Base-by-base conservation (phyloP, 345 rosid species). In the Turritis glabra region DNA sequence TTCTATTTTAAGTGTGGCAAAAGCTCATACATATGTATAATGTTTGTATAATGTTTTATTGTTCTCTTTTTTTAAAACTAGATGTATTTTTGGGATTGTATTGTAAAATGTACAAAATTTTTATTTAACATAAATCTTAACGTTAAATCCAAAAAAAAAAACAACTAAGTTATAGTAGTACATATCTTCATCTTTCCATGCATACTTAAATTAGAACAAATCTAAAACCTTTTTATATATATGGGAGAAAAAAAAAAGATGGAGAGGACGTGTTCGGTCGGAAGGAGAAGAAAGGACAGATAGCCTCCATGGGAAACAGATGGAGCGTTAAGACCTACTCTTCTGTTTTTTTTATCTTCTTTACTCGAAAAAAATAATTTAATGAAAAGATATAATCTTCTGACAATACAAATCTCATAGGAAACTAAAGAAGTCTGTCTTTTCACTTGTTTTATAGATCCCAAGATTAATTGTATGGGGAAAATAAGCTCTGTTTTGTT, bases 231-330 rank as follows among this genome's bases (percentile, higher is more conserved):
- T 71, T 38, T 38, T 9, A 62, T 25, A 38, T 26, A 30, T 3
- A 33, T 47, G 30, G 29, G 4, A 68, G 3, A 33, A 48, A n/a
- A 14, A 27, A 27, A 1, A 17, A 13, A 27, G 5, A 32, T 21
- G 43, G 57, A 47, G 70, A 53, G 46, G 79, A 79, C 65, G 75
- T 73, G 78, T 65, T 72, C 40, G 68, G 80, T 81, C 69, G 73
- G 80, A 51, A 64, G 77, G 71, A 77, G 62, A 58, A 57, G 80
- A 77, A 27, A 66, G 35, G 80, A 77, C 77, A 65, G 80, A 77
- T 77, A 51, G 77, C 63, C 55, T 57, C 68, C 68, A 8, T 30
- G 44, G 65, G 61, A 64, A 70, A 71, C 77, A 57, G 63, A 65
- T 77, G 70, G 69, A 76, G 32, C 64, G 48, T n/a, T 75, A 15